Percentiles rank a stretch among this genome's conserved stretches.
Conservation (phyloP, 768 basidiomycete species). For the Macrocybe gigantea region DNA sequence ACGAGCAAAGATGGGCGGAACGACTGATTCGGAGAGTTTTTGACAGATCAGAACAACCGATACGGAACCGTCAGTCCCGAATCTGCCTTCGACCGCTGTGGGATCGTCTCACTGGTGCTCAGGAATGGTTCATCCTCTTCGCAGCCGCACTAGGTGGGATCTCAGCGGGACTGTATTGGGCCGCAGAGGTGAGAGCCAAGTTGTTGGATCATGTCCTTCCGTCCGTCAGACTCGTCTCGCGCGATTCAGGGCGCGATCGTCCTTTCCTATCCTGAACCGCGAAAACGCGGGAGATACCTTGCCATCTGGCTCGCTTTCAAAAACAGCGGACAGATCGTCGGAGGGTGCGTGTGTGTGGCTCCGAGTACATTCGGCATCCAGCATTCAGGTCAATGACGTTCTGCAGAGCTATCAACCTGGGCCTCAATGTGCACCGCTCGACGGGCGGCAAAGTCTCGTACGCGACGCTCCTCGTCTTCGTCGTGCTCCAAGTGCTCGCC, state of each 20-base stretch:
- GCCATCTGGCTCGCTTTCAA: constrained; percentile 6
- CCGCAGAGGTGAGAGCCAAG: constrained; percentile 9
- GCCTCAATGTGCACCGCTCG: constrained; percentile 10
- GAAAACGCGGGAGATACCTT: constrained; percentile 4
- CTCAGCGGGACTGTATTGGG: constrained; percentile 13
- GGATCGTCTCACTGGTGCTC: background rate
- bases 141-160: constrained; percentile 8
- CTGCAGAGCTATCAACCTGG: constrained; percentile 9
- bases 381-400: background rate
- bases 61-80: constrained; percentile 10
- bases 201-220: background rate
- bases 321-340: constrained; percentile 6
- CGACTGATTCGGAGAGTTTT: too few species aligned
- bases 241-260: constrained; percentile 2
- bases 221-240: background rate
- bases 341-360: constrained; percentile 8
- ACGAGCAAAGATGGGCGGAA: too few species aligned
- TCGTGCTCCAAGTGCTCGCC: constrained; percentile 11
- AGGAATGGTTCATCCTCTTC: constrained; percentile 14
- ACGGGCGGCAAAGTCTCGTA: constrained; percentile 14
- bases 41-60: constrained; percentile 13
- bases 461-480: constrained; percentile 7
- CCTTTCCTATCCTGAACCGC: constrained; percentile 1
- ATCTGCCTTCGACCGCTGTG: background rate
- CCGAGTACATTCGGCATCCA: background rate